phyloP scores from a whole-genome alignment of 2,329 filamentous ascomycete species.

The Pyrenophora graminea region DNA sequence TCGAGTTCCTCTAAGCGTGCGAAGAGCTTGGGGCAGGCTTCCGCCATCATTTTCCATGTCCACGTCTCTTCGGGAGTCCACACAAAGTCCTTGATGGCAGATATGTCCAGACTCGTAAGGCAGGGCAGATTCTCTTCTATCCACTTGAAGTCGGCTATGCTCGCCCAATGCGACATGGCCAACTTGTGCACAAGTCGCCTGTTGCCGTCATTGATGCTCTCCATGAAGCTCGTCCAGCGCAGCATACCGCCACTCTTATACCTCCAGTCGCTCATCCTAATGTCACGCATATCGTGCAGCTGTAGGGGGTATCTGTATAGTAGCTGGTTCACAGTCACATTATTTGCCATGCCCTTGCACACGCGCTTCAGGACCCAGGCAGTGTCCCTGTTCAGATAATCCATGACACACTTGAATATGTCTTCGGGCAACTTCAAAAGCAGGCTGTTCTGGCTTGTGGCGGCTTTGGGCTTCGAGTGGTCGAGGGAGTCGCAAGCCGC shows the following conservation, averaged over 20 bases:
- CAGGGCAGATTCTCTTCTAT: slow-evolving; percentile 44
- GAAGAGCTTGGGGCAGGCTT: slow-evolving; percentile 39
- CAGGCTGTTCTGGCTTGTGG: slow-evolving; percentile 25
- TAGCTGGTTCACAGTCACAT: slow-evolving; percentile 36
- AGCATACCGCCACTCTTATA: slow-evolving; percentile 31
- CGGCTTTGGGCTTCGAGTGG: slow-evolving; percentile 18
- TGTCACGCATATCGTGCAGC: slow-evolving; percentile 35
- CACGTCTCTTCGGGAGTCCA: slow-evolving; percentile 45
- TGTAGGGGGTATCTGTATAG: slow-evolving; percentile 42
- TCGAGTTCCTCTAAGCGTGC: slow-evolving; percentile 40
- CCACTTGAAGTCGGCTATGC: slow-evolving; percentile 45
- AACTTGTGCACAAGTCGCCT: slow-evolving; percentile 40
- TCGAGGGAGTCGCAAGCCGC: slow-evolving; percentile 23
- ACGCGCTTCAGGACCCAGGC: slow-evolving; percentile 42
- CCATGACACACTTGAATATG: slow-evolving; percentile 43
- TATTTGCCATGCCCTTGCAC: slow-evolving; percentile 39
- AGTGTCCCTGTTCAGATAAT: slow-evolving; percentile 41
- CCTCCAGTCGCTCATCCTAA: slow-evolving; percentile 43
- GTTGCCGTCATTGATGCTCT: slow-evolving; percentile 40
- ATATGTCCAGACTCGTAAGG: slow-evolving; percentile 39
- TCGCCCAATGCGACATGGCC: slow-evolving; percentile 44
- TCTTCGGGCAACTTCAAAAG: slow-evolving; percentile 43
- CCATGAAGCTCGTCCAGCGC: slow-evolving; percentile 40
- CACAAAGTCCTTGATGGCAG: slow-evolving; percentile 45
- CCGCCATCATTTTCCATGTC: slow-evolving; percentile 43